Evolutionary conservation across 2,329 filamentous ascomycete species (phyloP).

Genomic region (Penicillium sp.): DNA sequence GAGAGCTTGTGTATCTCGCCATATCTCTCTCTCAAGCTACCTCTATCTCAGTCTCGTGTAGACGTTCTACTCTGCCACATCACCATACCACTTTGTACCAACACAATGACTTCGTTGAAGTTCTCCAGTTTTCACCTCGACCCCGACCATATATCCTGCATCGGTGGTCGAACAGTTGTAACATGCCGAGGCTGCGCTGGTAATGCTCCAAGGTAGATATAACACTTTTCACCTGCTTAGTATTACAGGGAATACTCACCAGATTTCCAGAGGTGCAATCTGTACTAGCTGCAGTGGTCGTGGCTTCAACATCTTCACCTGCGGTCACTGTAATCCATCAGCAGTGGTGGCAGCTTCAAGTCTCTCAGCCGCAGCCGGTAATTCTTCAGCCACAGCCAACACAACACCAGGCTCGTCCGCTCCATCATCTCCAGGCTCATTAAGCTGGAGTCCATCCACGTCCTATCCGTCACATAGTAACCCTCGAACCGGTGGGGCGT

Average conservation of each 20-base stretch:
- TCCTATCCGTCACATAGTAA: conserved; percentile 34
- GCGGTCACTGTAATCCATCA: conserved; percentile 40
- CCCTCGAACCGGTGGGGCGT: conserved; percentile 13
- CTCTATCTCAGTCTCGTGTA: conserved; percentile 9
- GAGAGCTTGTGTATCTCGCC: neutral
- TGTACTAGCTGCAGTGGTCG: conserved; percentile 39
- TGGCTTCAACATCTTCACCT: conserved; percentile 42
- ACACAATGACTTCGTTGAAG: conserved; percentile 30
- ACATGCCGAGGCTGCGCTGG: conserved; percentile 47
- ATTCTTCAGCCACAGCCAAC: conserved; percentile 20
- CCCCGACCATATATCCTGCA: conserved; percentile 42
- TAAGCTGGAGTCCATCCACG: conserved; percentile 39
- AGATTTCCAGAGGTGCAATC: conserved; percentile 28
- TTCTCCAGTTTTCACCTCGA: conserved; percentile 34
- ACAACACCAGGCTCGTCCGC: conserved; percentile 32
- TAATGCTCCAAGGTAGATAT: conserved; percentile 44
- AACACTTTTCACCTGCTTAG: neutral
- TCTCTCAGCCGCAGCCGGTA: conserved; percentile 6
- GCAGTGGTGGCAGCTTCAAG: conserved; percentile 23
- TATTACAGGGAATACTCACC: conserved; percentile 2
- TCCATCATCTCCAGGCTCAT: conserved; percentile 30
- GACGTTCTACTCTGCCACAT: conserved; percentile 10
- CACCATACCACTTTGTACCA: neutral
- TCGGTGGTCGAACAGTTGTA: conserved; percentile 41
- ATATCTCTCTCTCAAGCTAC: conserved; percentile 6